Evolutionary conservation across 371 early-diverging fungal genomes (phyloP).

Genomic region (Coemansia sp.): DNA sequence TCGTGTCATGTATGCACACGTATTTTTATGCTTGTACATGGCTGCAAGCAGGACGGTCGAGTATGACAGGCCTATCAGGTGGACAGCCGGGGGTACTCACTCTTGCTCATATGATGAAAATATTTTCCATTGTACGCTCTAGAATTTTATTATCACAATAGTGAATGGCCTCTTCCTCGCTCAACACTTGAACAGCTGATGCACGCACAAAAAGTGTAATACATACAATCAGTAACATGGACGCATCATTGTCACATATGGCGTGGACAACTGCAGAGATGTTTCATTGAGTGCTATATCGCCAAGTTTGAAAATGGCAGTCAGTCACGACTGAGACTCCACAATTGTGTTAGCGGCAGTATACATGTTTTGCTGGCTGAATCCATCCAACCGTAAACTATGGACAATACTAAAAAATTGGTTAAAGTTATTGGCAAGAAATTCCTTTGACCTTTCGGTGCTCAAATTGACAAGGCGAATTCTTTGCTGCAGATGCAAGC

Average conservation of each 20-base stretch:
- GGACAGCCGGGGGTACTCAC: not conserved
- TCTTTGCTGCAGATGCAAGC: not conserved
- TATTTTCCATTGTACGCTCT: not conserved
- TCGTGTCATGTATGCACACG: not conserved
- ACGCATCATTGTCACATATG: not conserved
- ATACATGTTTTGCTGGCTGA: not conserved
- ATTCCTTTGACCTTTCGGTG: not conserved
- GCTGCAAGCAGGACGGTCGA: not conserved
- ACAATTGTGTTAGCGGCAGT: not conserved
- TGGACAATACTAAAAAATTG: no score
- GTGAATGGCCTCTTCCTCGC: not conserved
- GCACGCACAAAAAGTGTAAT: not conserved
- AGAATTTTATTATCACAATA: not conserved
- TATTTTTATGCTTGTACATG: not conserved
- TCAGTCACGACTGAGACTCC: no score
- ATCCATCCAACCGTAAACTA: not conserved
- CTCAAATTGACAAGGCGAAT: not conserved
- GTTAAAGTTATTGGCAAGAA: not conserved
- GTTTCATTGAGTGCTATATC: not conserved
- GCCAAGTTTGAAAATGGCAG: not conserved
- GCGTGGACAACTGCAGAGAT: not conserved
- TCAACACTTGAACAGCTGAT: not conserved
- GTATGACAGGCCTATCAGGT: constrained; percentile 3
- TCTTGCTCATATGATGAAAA: constrained; percentile 9
- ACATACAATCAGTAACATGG: not conserved